Conservation (phyloP, 2,329 filamentous ascomycete species). For the Drechmeria coniospora region DNA sequence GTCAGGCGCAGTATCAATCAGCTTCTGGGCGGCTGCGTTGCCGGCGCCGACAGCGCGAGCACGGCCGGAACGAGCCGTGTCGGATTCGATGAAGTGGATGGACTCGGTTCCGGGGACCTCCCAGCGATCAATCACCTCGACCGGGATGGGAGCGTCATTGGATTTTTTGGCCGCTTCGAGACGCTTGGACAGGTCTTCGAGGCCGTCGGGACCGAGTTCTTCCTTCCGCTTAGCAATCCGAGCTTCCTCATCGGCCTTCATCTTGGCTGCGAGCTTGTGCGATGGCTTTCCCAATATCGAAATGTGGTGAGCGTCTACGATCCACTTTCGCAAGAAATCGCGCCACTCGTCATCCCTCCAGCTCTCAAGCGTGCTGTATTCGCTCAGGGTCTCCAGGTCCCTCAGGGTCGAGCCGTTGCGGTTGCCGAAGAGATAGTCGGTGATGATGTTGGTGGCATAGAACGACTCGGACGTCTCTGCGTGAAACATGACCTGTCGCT, state of each 20-base stretch:
- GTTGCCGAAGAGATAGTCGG: slow-evolving; percentile 80
- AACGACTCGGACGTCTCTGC: slow-evolving; percentile 70
- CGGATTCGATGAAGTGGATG: slow-evolving; percentile 86
- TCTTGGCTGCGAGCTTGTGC: slow-evolving; percentile 57
- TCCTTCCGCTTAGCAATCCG: slow-evolving; percentile 67
- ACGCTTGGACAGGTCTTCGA: slow-evolving; percentile 58
- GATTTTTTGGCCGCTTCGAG: slow-evolving; percentile 73
- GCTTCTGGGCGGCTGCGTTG: slow-evolving; percentile 55
- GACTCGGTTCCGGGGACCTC: slow-evolving; percentile 73
- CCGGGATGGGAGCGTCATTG: slow-evolving; percentile 78
- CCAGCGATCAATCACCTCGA: slow-evolving; percentile 66
- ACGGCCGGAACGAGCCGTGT: slow-evolving; percentile 66
- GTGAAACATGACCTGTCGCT: slow-evolving; percentile 66
- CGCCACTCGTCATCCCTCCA: slow-evolving; percentile 84
- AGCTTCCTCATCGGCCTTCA: slow-evolving; percentile 67
- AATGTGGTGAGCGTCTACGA: slow-evolving; percentile 71
- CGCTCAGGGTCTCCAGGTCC: slow-evolving; percentile 37
- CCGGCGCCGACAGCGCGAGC: slow-evolving; percentile 55
- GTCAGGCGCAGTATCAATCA: slow-evolving; percentile 53
- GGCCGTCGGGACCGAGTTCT: slow-evolving; percentile 64
- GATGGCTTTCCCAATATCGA: slow-evolving; percentile 84
- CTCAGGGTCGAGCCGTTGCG: slow-evolving; percentile 65
- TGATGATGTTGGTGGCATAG: slow-evolving; percentile 75
- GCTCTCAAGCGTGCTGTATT: slow-evolving; percentile 53
- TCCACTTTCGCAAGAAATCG: slow-evolving; percentile 66